These are phyloP conservation scores for Marasmius fiardii DNA, from an alignment of 1,284 basidiomycete genomes.

Conservation along the genomic window DNA sequence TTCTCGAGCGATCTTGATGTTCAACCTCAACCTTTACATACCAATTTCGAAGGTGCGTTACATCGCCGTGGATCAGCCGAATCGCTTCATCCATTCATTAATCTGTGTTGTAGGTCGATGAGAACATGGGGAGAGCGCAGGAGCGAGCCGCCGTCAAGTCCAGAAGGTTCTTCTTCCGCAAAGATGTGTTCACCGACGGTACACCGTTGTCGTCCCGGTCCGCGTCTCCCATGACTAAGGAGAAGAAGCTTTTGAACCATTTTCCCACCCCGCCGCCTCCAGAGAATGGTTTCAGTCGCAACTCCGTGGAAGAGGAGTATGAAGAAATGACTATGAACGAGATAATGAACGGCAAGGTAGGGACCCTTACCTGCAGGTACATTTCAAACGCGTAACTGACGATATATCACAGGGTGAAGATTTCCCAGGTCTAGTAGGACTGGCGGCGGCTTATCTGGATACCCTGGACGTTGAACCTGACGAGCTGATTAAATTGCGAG, in stretches of 20 bases:
- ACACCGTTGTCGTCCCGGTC: slow-evolving; percentile 41
- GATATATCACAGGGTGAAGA: slow-evolving; percentile 39
- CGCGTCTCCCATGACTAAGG: slow-evolving; percentile 52
- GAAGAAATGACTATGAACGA: slow-evolving; percentile 92
- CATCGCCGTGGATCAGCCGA: not conserved
- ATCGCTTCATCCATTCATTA: slow-evolving; percentile 4
- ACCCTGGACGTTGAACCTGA: slow-evolving; percentile 77
- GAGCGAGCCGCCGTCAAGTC: slow-evolving; percentile 72
- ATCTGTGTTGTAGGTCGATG: slow-evolving; percentile 72
- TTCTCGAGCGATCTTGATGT: slow-evolving; percentile 88
- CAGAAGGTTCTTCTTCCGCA: slow-evolving; percentile 89
- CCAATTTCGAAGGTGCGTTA: slow-evolving; percentile 88
- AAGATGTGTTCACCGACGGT: slow-evolving; percentile 64
- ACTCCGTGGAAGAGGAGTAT: slow-evolving; percentile 78
- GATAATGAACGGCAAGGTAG: slow-evolving; percentile 90
- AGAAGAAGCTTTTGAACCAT: slow-evolving; percentile 67
- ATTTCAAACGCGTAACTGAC: slow-evolving; percentile 7
- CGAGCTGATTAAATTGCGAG: slow-evolving; percentile 65
- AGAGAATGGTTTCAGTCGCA: slow-evolving; percentile 35
- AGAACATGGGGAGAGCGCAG: slow-evolving; percentile 94
- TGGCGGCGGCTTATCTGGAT: slow-evolving; percentile 87
- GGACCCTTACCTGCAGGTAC: slow-evolving; percentile 5
- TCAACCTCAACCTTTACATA: slow-evolving; percentile 93
- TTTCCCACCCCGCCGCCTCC: slow-evolving; percentile 58
- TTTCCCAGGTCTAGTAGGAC: slow-evolving; percentile 85